Conservation (phyloP, 768 basidiomycete genomes). For the Pleurotus sapidus region DNA sequence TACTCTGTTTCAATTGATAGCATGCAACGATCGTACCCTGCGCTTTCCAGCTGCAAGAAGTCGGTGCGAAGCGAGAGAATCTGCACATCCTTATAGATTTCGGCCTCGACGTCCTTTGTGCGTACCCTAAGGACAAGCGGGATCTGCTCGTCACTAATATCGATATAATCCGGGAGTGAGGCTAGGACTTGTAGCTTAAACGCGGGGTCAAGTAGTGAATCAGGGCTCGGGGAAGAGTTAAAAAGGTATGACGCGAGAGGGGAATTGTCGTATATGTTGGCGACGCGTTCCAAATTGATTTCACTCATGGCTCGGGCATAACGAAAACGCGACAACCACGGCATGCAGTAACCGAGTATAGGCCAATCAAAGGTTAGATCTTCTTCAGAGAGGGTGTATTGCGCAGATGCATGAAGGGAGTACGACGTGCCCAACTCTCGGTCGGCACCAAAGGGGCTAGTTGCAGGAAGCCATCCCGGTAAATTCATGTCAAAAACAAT, state of each 20-base stretch:
- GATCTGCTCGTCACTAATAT: slow-evolving; percentile 43
- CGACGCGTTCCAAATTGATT: slow-evolving; percentile 55
- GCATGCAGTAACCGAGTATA: slow-evolving; percentile 52
- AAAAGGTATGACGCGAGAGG: slow-evolving; percentile 32
- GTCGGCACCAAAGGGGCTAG: slow-evolving; percentile 42
- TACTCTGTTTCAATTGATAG: not conserved
- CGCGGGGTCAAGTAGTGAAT: slow-evolving; percentile 29
- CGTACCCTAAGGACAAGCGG: slow-evolving; percentile 62
- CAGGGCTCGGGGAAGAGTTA: slow-evolving; percentile 27
- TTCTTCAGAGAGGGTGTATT: slow-evolving; percentile 48
- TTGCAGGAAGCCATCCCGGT: slow-evolving; percentile 88
- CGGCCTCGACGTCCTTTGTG: slow-evolving; percentile 45
- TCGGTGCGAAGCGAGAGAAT: slow-evolving; percentile 55
- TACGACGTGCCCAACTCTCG: slow-evolving; percentile 61
- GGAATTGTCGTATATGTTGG: slow-evolving; percentile 28
- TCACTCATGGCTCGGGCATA: slow-evolving; percentile 35
- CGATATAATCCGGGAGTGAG: slow-evolving; percentile 54
- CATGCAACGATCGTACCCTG: slow-evolving; percentile 42
- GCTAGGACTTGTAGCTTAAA: slow-evolving; percentile 64
- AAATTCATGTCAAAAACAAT: slow-evolving; percentile 77
- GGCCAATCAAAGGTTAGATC: slow-evolving; percentile 35
- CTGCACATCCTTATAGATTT: slow-evolving; percentile 52
- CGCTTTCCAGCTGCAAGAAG: slow-evolving; percentile 63
- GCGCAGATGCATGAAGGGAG: slow-evolving; percentile 63
- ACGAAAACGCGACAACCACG: slow-evolving; percentile 46